Evolutionary conservation across 1,284 basidiomycete species (phyloP).

Genomic region (Cryptococcus sp.): DNA sequence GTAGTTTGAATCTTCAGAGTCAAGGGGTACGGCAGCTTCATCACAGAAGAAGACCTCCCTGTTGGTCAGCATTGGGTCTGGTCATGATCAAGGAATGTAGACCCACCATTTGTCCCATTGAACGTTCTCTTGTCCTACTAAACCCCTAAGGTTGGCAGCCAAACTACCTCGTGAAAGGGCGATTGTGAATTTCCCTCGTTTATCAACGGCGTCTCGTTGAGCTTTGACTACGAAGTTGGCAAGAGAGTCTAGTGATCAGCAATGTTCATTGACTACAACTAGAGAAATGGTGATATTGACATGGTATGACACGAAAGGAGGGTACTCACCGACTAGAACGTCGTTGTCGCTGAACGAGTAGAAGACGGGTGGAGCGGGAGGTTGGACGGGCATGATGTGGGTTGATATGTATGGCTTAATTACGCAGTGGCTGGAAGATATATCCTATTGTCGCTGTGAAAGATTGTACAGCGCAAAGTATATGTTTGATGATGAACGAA

Average conservation of each 20-base stretch:
- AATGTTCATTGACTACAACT: background rate
- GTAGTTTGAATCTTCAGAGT: conserved; percentile 93
- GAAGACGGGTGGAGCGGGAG: conserved; percentile 62
- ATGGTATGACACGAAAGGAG: background rate
- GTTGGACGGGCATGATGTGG: conserved; percentile 50
- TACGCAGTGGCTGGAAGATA: background rate
- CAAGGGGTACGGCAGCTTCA: conserved; percentile 90
- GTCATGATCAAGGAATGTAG: background rate
- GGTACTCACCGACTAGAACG: conserved; percentile 53
- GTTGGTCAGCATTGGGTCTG: conserved; percentile 11
- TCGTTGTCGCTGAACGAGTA: conserved; percentile 65
- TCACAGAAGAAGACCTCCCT: conserved; percentile 99
- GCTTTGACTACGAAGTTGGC: conserved; percentile 84
- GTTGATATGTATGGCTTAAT: conserved; percentile 2
- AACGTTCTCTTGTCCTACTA: conserved; percentile 68
- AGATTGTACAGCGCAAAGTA: background rate
- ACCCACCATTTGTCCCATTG: conserved; percentile 92
- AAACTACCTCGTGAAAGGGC: conserved; percentile 92
- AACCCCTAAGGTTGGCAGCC: conserved; percentile 73
- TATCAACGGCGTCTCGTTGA: conserved; percentile 86
- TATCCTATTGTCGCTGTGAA: background rate
- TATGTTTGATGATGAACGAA: background rate
- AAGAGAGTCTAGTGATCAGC: conserved; percentile 54
- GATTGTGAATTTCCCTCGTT: conserved; percentile 86
- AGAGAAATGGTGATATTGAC: background rate